Evolutionary conservation across 306 rosid species (phyloP), one percentile per base, ranked within the genome.

Genomic region (Parietaria judaica): DNA sequence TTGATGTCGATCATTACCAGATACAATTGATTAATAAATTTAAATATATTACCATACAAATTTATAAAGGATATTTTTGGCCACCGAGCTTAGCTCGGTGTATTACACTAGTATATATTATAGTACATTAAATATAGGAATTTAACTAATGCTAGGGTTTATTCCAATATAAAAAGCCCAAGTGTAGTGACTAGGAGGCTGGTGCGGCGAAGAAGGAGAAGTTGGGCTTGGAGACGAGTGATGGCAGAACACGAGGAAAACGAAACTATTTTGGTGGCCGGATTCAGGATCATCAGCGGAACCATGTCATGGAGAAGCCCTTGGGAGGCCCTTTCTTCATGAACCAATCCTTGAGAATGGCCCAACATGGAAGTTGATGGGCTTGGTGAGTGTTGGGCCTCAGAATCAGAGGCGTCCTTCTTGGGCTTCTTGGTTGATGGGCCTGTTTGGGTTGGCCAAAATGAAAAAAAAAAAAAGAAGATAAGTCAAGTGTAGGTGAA

Each of bases 241-340:
- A 55, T 63, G 66, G 84, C 56, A 15, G 85, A 79, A 36, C 77
- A 76, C 0, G 83, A 76, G 36, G 81, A 74, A 55, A 60, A 70
- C n/a, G 89, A 73, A 65, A 65, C 47, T 55, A 56, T 61, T 16
- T 65, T 69, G 67, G 67, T 78, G 6, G 76, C 12, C 2, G 95
- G 96, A 52, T 91, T 87, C 65, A 94, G 66, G 66, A 91, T 84
- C 82, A 70, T 76, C 60, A 84, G 72, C 6, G 97, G 97, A 54
- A 91, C 97, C 78, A 87, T 63, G 36, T 90, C 97, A 77, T 90
- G 89, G 54, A 90, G 97, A 80, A 90, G 66, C 15, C 97, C 97
- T 70, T 81, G 87, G 13, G 87, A 59, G 61, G 68, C 78, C 44
- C 73, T 47, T 61, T 61, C 78, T 61, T 72, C 79, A 45, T 68